A percentile compares a stretch with the other conserved stretches of the same genome.
phyloP scores from a whole-genome alignment of 2,329 filamentous ascomycete species.

The Fusarium chuoi region DNA sequence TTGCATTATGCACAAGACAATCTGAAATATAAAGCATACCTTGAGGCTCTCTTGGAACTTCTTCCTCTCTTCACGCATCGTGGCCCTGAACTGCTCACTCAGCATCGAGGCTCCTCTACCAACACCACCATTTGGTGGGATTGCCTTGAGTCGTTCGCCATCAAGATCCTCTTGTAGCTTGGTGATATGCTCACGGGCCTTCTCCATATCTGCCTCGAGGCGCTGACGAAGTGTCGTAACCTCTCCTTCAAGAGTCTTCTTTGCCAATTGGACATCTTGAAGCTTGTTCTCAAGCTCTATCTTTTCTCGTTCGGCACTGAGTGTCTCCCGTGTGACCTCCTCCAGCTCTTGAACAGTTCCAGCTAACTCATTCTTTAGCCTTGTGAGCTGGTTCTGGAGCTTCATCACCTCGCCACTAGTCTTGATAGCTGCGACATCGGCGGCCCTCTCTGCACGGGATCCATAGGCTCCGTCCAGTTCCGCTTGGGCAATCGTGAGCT shows the following conservation, averaged over 20 bases:
- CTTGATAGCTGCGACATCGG: slow-evolving; percentile 66
- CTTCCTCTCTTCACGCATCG: slow-evolving; percentile 67
- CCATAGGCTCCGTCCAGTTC: slow-evolving; percentile 72
- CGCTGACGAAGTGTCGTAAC: slow-evolving; percentile 44
- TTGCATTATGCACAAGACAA: neutral
- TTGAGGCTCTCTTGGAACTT: slow-evolving; percentile 66
- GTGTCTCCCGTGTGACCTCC: slow-evolving; percentile 63
- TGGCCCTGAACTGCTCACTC: slow-evolving; percentile 66
- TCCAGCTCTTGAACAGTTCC: slow-evolving; percentile 63
- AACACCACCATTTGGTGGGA: slow-evolving; percentile 47
- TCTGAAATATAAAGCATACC: slow-evolving; percentile 49
- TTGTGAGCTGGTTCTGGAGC: slow-evolving; percentile 60
- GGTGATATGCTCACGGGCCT: slow-evolving; percentile 49
- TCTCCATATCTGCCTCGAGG: slow-evolving; percentile 56
- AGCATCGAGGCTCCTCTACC: slow-evolving; percentile 60
- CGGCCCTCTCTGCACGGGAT: slow-evolving; percentile 66
- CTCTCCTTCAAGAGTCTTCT: slow-evolving; percentile 36
- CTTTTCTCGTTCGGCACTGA: slow-evolving; percentile 62
- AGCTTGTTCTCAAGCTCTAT: slow-evolving; percentile 54
- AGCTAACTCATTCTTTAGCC: slow-evolving; percentile 62
- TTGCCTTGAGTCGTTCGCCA: slow-evolving; percentile 59
- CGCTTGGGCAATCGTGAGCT: slow-evolving; percentile 68
- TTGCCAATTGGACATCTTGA: slow-evolving; percentile 35
- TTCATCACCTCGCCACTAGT: slow-evolving; percentile 57
- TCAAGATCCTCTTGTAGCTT: slow-evolving; percentile 64